phyloP scores from a whole-genome alignment of 176 grass and related monocot genomes.

The Urochloa ruziziensis region DNA sequence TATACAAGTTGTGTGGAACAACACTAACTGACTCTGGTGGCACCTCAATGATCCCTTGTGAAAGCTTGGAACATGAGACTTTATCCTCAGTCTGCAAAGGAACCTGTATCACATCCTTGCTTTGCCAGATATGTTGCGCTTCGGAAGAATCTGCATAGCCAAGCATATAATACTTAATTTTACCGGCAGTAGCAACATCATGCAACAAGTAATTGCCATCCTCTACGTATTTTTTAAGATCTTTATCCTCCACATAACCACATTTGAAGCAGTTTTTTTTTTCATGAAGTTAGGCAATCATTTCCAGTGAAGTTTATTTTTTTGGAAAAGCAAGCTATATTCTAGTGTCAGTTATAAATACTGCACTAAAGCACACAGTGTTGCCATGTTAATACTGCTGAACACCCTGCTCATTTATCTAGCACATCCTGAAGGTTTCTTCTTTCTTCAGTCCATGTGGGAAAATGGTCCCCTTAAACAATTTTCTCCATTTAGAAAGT shows the following conservation, averaged over 20 bases:
- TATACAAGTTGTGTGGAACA: conserved; percentile 29
- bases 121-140: conserved; percentile 7
- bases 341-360: background rate
- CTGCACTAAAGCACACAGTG: conserved; percentile 8
- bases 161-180: conserved; percentile 30
- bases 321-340: conserved; percentile 1
- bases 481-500: conserved; percentile 15
- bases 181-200: conserved; percentile 31
- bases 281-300: background rate
- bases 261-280: conserved; percentile 10
- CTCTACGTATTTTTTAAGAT: conserved; percentile 3
- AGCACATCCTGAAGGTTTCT: background rate
- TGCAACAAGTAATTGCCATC: conserved; percentile 35
- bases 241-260: background rate
- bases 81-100: conserved; percentile 13
- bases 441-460: conserved; percentile 1
- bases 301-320: background rate
- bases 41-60: background rate
- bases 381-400: background rate
- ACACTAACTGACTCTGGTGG: conserved; percentile 2
- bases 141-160: conserved; percentile 45
- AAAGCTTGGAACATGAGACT: background rate
- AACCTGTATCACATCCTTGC: conserved; percentile 31
- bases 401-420: conserved; percentile 7
- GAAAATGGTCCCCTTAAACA: background rate